Base-by-base conservation (phyloP, 2,329 filamentous ascomycete genomes). In the Alternaria infectoria region DNA sequence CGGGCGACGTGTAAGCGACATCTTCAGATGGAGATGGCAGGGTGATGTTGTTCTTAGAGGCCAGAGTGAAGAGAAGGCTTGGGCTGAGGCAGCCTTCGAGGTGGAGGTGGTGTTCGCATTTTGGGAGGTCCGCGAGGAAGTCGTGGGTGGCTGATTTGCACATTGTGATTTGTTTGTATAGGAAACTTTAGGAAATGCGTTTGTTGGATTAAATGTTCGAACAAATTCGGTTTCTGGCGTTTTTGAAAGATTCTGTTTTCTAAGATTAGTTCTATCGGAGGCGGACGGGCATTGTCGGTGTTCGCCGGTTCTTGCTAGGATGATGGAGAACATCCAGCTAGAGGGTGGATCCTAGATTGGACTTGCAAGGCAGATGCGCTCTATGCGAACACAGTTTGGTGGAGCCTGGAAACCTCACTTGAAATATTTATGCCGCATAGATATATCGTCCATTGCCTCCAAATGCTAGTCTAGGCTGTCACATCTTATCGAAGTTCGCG, bases 31-130 rank as follows among this genome's bases (percentile, higher is more conserved):
- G 79, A 32, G 75, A 73, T 2, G 83, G 80, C 4, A 94, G 84
- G 3, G 82, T 43, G 70, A 93, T 86, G 58, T 82, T 82, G 83
- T 95, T 93, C 73, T 87, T 87, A 36, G 81, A 76, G 6, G 92
- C 90, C 6, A 95, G 87, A 28, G 83, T 74, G 82, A 93, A 94
- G 65, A 93, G 87, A 43, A 93, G 83, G 59, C 85, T 81, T 1
- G 91, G 90, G 44, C 89, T 88, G 40, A 95, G 85, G 12, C 90
- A 90, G 59, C 92, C 92, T 79, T 94, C 91, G 32, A 95, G 85
- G 76, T 95, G 92, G 57, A 94, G 86, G 80, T 94, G 92, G 75
- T 93, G 91, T 78, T 95, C 92, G 80, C 90, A 92, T 83, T 94
- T 94, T 67, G 91, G 91, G 28, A 94, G 86, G 40, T 67, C 65